phyloP scores from a whole-genome alignment of 2,329 filamentous ascomycete genomes.

The Claviceps pusilla region DNA sequence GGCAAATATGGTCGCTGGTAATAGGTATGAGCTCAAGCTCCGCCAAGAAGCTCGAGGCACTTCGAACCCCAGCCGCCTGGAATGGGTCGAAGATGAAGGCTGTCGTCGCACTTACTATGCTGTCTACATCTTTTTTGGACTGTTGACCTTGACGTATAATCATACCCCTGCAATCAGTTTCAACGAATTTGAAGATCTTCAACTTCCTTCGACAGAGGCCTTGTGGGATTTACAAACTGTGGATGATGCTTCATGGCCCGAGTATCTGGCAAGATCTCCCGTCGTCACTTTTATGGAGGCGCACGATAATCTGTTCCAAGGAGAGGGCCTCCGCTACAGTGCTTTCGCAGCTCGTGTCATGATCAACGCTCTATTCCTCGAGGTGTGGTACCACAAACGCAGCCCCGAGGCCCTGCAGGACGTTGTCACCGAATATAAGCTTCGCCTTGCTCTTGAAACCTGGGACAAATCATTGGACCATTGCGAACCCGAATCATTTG shows the following conservation, averaged over 20 bases:
- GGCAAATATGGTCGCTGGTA: conserved; percentile 96
- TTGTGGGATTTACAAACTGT: conserved; percentile 76
- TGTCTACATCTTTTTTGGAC: conserved; percentile 96
- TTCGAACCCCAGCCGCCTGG: conserved; percentile 58
- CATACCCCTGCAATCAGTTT: conserved; percentile 96
- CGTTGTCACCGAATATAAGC: conserved; percentile 95
- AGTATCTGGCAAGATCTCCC: conserved; percentile 55
- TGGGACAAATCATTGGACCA: conserved; percentile 94
- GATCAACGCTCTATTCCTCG: conserved; percentile 96
- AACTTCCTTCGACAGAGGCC: conserved; percentile 83
- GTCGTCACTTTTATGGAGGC: conserved; percentile 83
- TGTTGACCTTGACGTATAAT: conserved; percentile 90
- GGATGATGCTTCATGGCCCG: conserved; percentile 73
- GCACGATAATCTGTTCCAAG: conserved; percentile 90
- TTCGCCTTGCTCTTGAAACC: conserved; percentile 87
- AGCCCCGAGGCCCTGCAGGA: conserved; percentile 95
- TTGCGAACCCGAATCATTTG: conserved; percentile 79
- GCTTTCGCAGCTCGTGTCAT: conserved; percentile 94
- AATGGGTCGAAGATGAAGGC: conserved; percentile 95
- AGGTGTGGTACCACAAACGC: conserved; percentile 98
- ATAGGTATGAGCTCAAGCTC: conserved; percentile 88
- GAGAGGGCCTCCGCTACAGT: conserved; percentile 79
- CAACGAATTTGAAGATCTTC: conserved; percentile 89
- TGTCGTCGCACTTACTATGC: conserved; percentile 95
- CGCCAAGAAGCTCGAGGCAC: conserved; percentile 76